Evolutionary conservation across 1,139 yeast genomes (phyloP).

Genomic region (Hemisphaericaspora xylanilytica): DNA sequence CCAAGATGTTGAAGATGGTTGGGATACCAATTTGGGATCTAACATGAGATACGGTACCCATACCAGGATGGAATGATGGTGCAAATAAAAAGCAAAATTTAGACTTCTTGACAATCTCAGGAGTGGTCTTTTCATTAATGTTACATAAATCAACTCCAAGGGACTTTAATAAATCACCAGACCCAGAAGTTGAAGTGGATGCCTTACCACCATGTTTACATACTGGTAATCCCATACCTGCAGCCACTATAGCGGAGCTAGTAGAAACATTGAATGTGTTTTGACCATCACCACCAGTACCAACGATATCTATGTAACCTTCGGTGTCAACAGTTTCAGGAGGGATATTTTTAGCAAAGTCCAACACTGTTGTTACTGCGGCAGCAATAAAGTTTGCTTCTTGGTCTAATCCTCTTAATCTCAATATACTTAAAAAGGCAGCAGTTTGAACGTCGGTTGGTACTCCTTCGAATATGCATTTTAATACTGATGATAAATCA

Average conservation of each 20-base stretch:
- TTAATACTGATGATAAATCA: conserved; percentile 61
- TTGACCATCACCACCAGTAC: conserved; percentile 98
- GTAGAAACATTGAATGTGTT: conserved; percentile 96
- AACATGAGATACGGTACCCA: conserved; percentile 79
- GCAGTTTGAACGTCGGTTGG: conserved; percentile 73
- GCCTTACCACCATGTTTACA: conserved; percentile 98
- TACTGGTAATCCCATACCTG: conserved; percentile 81
- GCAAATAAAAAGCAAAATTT: conserved; percentile 82
- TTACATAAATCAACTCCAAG: conserved; percentile 76
- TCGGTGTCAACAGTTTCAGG: conserved; percentile 39
- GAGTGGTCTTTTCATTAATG: conserved; percentile 65
- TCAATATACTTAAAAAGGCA: conserved; percentile 73
- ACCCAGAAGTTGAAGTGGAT: conserved; percentile 86
- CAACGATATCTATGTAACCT: conserved; percentile 85
- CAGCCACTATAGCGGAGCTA: conserved; percentile 88
- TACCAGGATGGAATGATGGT: conserved; percentile 92
- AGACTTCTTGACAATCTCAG: conserved; percentile 54
- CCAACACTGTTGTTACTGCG: conserved; percentile 71
- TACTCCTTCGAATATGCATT: conserved; percentile 55
- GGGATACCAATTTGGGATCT: conserved; percentile 82
- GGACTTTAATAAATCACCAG: conserved; percentile 79
- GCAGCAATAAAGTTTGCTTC: conserved; percentile 78
- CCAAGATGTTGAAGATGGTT: conserved; percentile 87
- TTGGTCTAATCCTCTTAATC: conserved; percentile 77
- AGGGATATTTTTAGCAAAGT: conserved; percentile 55